phyloP scores from a whole-genome alignment of 1,139 yeast species.

The Hansenula sp. region DNA sequence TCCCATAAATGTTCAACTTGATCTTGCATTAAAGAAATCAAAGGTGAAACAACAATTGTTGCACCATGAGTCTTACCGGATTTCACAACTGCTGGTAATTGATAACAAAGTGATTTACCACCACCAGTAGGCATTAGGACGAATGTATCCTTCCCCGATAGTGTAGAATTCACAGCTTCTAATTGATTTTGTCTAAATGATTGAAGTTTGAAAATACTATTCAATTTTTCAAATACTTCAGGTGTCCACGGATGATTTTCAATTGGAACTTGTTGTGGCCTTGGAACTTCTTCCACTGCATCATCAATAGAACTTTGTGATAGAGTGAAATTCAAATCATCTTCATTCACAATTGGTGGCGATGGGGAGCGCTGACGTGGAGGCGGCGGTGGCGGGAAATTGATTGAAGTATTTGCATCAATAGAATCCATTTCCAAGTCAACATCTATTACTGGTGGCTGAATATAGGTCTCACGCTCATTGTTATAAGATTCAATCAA shows the following conservation, averaged over 20 bases:
- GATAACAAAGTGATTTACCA: slow-evolving; percentile 95
- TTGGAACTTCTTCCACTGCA: slow-evolving; percentile 13
- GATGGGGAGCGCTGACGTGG: background rate
- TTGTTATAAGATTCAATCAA: slow-evolving; percentile 6
- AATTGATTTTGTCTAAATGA: slow-evolving; percentile 80
- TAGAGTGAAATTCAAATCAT: background rate
- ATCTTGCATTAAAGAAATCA: slow-evolving; percentile 96
- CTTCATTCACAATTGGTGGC: background rate
- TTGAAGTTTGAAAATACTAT: slow-evolving; percentile 55
- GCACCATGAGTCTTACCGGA: slow-evolving; percentile 78
- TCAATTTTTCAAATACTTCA: slow-evolving; percentile 61
- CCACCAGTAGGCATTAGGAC: slow-evolving; percentile 99
- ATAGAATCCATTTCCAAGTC: background rate
- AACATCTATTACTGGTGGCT: background rate
- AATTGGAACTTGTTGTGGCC: slow-evolving; percentile 7
- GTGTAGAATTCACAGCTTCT: slow-evolving; percentile 81
- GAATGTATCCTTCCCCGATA: slow-evolving; percentile 82
- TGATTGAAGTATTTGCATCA: background rate
- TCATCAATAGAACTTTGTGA: slow-evolving; percentile 8
- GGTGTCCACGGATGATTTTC: slow-evolving; percentile 50
- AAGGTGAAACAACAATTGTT: slow-evolving; percentile 90
- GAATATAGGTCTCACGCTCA: slow-evolving; percentile 9
- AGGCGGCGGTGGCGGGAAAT: background rate
- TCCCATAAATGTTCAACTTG: slow-evolving; percentile 79
- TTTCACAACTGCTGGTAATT: slow-evolving; percentile 81